Conservation (phyloP, 257 asterid genomes). For the Nemophila menziesii region DNA sequence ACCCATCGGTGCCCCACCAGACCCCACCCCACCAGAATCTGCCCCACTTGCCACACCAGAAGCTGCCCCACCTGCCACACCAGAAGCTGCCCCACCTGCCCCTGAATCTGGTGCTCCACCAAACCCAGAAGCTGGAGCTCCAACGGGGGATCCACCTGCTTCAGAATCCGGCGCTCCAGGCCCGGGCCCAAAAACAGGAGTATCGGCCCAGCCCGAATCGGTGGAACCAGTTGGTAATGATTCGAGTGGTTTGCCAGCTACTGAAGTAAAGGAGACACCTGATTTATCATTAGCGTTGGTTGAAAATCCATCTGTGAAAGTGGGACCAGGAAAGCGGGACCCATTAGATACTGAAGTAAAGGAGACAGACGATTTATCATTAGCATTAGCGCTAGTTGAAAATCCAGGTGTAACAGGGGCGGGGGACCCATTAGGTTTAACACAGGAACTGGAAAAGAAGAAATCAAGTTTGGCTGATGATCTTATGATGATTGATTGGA, state of each 20-base stretch:
- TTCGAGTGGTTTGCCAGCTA: constrained; percentile 4
- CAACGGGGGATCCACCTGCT: too few species aligned
- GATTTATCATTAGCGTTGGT: constrained; percentile 19
- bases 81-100: constrained; percentile 19
- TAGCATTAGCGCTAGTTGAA: too few species aligned
- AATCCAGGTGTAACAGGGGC: too few species aligned
- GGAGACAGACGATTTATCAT: too few species aligned
- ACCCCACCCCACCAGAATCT: too few species aligned
- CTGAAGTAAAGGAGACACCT: constrained; percentile 19
- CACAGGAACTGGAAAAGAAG: too few species aligned
- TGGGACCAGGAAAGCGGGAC: constrained; percentile 22
- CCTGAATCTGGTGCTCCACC: constrained; percentile 12
- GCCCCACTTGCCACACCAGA: too few species aligned
- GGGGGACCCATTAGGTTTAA: too few species aligned
- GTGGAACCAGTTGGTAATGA: constrained; percentile 14
- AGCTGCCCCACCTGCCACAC: constrained; percentile 23
- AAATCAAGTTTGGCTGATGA: too few species aligned
- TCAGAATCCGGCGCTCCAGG: too few species aligned
- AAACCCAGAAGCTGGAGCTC: constrained; percentile 21
- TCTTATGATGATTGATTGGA: too few species aligned
- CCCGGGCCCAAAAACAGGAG: too few species aligned
- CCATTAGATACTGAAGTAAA: constrained; percentile 28
- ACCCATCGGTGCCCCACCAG: constrained; percentile 17
- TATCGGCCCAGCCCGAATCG: constrained; percentile 6
- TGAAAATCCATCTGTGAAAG: constrained; percentile 21